Percentiles rank a stretch among this genome's conserved stretches.
These are phyloP conservation scores for Bathelium albidoporum DNA, from an alignment of 495 filamentous ascomycete species.

Conservation along the genomic window DNA sequence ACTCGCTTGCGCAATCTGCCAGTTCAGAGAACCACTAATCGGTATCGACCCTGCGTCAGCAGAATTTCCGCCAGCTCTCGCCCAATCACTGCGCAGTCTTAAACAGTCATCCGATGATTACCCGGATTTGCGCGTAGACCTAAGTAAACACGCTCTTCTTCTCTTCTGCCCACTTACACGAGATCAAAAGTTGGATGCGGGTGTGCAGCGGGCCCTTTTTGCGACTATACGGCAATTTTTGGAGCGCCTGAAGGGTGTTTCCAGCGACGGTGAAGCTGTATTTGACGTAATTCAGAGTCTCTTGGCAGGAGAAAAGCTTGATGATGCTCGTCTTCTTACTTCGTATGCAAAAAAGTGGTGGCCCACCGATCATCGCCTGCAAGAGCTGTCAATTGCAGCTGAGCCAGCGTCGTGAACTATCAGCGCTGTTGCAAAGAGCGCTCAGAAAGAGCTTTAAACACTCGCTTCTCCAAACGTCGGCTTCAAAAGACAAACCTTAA, in stretches of 20 bases:
- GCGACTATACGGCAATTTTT: slow-evolving; percentile 1
- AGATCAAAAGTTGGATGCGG: slow-evolving; percentile 6
- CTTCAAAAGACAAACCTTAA: too few species aligned
- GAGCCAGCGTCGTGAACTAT: not conserved
- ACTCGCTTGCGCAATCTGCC: slow-evolving; percentile 53
- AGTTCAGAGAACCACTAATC: slow-evolving; percentile 57
- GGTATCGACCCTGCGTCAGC: slow-evolving; percentile 52
- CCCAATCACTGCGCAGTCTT: slow-evolving; percentile 52
- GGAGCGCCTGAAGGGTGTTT: not conserved
- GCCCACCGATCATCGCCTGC: not conserved
- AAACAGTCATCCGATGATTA: slow-evolving; percentile 19
- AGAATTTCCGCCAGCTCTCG: slow-evolving; percentile 63
- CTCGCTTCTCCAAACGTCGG: too few species aligned
- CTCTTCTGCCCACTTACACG: slow-evolving; percentile 9
- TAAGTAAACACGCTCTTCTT: slow-evolving; percentile 15
- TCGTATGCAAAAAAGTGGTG: not conserved
- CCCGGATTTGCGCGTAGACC: slow-evolving; percentile 7
- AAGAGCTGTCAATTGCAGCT: not conserved
- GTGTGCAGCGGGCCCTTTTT: not conserved
- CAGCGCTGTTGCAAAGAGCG: too few species aligned
- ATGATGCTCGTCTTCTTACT: not conserved
- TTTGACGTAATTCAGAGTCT: not conserved
- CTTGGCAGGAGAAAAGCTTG: not conserved
- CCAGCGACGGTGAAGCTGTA: not conserved
- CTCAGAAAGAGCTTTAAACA: too few species aligned